Evolutionary conservation across 257 asterid genomes (phyloP).

Genomic region (Agastache rugosa): DNA sequence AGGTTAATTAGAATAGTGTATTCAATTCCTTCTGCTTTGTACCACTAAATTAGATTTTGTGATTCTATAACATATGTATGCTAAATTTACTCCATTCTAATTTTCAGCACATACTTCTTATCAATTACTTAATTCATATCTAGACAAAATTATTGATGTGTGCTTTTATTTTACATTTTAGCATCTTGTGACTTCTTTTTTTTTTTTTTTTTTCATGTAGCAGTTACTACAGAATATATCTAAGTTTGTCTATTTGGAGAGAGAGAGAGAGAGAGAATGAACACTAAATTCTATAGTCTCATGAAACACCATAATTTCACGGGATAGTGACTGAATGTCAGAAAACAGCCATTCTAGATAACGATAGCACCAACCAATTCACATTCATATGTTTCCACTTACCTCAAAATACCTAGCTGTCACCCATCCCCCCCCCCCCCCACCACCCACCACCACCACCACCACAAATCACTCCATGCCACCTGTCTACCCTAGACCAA

Average conservation of each 20-base stretch:
- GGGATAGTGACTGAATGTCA: conserved; percentile 38
- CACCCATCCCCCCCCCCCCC: too few species aligned
- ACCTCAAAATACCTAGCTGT: conserved; percentile 47
- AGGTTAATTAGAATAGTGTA: conserved; percentile 3
- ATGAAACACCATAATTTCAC: conserved; percentile 45
- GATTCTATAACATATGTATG: background rate
- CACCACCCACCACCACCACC: background rate
- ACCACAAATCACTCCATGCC: conserved; percentile 3
- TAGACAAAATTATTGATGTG: too few species aligned
- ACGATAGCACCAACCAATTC: conserved; percentile 53
- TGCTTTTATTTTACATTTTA: background rate
- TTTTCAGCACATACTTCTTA: too few species aligned
- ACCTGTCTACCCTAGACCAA: background rate
- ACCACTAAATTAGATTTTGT: background rate
- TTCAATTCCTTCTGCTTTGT: conserved; percentile 26
- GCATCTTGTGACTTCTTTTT: background rate
- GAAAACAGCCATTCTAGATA: conserved; percentile 54
- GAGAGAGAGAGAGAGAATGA: background rate
- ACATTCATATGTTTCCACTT: conserved; percentile 53
- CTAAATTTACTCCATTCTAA: background rate
- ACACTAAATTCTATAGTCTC: background rate
- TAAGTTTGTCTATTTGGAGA: background rate
- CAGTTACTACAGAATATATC: background rate
- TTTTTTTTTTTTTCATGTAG: background rate
- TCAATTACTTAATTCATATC: too few species aligned